Evolutionary conservation across 169 alveolate species (phyloP), one percentile per base, ranked within the genome.

Genomic region (Plasmodium relictum): DNA sequence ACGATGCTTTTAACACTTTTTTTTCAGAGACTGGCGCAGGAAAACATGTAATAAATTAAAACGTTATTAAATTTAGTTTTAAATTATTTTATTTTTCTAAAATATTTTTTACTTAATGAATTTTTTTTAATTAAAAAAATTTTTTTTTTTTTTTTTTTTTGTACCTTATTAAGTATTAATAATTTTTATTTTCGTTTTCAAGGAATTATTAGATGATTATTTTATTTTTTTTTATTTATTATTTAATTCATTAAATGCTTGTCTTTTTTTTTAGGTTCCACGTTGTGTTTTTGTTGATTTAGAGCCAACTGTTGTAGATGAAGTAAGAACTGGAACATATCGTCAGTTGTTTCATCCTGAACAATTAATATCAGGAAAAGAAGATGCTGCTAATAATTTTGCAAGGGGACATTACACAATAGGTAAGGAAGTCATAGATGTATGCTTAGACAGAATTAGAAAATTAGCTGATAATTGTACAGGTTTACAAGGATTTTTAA

Each of bases 21-120:
- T 99, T 99, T 97, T 96, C 99, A 26, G 99, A 99, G 94, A 98
- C 99, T 31, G 98, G 98, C 9, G 99, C 99, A 66, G 99, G 99
- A 63, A 98, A 97, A 95, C 99, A 96, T 91, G 99, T 97, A 83
- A 74, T 86, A 50, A 45, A 14, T 7, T 20, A 39, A 26, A 69
- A 16, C 26, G 3, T 39, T 62, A 20, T n/a, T n/a, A 10, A 12
- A 18, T 37, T 52, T 45, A 58, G 22, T 22, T 41, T 6, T 24
- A 22, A 73, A 59, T 26, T 39, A 73, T 37, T 5, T 58, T 14
- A 56, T 62, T 20, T 42, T 71, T 39, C 12, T 66, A 39, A 14
- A 71, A 16, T 6, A 18, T 22, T 16, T 59, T 63, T 39, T 9
- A 22, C 1, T 31, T 31, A 31, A 31, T 31, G 39, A 31, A 50